Percentiles rank a stretch among this genome's conserved stretches.
Evolutionary conservation across 768 basidiomycete species (phyloP).

Genomic region (Kwoniella europaea): DNA sequence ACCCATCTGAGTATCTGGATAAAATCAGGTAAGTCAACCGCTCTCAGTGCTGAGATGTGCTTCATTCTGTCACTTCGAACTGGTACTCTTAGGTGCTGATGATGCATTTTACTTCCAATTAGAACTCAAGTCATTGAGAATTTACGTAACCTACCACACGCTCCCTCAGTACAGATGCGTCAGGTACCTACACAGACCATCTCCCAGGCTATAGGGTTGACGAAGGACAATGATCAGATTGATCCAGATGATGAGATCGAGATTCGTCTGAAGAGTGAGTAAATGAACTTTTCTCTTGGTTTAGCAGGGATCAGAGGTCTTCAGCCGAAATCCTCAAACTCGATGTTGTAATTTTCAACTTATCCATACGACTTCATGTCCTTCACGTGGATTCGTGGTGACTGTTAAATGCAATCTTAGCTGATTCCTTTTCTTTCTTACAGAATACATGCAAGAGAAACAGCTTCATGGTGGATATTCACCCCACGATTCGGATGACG

Average conservation of each 20-base stretch:
- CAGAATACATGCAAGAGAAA: constrained; percentile 29
- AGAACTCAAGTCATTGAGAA: constrained; percentile 65
- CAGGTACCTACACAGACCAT: constrained; percentile 71
- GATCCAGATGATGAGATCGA: constrained; percentile 59
- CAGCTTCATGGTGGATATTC: constrained; percentile 20
- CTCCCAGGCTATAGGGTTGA: constrained; percentile 62
- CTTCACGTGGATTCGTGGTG: too few relatives aligned
- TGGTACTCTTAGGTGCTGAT: neutral
- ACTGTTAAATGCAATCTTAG: too few relatives aligned
- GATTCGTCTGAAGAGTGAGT: constrained; percentile 57
- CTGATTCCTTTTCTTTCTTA: too few relatives aligned
- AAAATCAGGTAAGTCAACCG: constrained; percentile 69
- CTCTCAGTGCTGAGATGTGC: neutral
- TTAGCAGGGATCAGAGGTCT: too few relatives aligned
- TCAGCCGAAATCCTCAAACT: too few relatives aligned
- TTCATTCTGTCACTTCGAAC: neutral
- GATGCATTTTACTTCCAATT: constrained; percentile 57
- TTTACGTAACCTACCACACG: constrained; percentile 68
- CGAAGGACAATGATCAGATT: constrained; percentile 40
- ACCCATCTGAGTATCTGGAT: constrained; percentile 79
- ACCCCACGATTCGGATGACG: constrained; percentile 27
- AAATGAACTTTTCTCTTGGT: neutral
- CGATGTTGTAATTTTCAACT: too few relatives aligned
- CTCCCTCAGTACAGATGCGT: constrained; percentile 86
- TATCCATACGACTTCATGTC: too few relatives aligned